phyloP scores from a whole-genome alignment of 2,329 filamentous ascomycete species.

The Graphiopsis chlorocephala region DNA sequence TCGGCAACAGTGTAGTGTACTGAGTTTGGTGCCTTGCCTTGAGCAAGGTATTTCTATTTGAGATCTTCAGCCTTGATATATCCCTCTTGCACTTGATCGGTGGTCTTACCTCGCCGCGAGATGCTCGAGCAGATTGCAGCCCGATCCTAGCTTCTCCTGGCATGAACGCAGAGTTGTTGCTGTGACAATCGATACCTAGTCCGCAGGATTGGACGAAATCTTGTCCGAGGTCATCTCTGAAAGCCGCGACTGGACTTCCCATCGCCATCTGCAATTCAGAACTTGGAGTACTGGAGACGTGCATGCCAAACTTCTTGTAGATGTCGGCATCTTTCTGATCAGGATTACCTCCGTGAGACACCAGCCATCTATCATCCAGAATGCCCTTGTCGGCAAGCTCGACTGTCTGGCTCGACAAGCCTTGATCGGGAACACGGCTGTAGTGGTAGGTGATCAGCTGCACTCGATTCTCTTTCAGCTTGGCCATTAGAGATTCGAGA shows the following conservation, averaged over 20 bases:
- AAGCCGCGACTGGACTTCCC: conserved; percentile 38
- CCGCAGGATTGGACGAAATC: conserved; percentile 25
- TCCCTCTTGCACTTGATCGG: background rate
- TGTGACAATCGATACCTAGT: conserved; percentile 39
- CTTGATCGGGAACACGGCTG: conserved; percentile 29
- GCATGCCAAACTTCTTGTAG: conserved; percentile 32
- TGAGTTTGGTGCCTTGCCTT: conserved; percentile 26
- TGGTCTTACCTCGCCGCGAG: conserved; percentile 28
- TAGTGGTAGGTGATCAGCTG: conserved; percentile 40
- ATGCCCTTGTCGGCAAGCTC: conserved; percentile 37
- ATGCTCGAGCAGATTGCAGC: conserved; percentile 33
- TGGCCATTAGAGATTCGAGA: conserved; percentile 39
- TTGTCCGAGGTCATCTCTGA: conserved; percentile 26
- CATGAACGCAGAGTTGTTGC: conserved; percentile 32
- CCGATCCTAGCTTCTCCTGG: conserved; percentile 35
- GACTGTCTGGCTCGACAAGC: conserved; percentile 22
- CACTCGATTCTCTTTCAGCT: conserved; percentile 37
- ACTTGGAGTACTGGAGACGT: conserved; percentile 48
- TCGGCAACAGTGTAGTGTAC: conserved; percentile 39
- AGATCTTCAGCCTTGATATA: background rate
- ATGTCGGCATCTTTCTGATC: conserved; percentile 39
- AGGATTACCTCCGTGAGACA: conserved; percentile 42
- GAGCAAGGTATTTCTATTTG: conserved; percentile 22
- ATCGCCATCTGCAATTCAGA: conserved; percentile 52
- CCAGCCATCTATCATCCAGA: conserved; percentile 42